Base-by-base conservation (phyloP, 1,284 basidiomycete genomes). In the Pseudozyma sp. region DNA sequence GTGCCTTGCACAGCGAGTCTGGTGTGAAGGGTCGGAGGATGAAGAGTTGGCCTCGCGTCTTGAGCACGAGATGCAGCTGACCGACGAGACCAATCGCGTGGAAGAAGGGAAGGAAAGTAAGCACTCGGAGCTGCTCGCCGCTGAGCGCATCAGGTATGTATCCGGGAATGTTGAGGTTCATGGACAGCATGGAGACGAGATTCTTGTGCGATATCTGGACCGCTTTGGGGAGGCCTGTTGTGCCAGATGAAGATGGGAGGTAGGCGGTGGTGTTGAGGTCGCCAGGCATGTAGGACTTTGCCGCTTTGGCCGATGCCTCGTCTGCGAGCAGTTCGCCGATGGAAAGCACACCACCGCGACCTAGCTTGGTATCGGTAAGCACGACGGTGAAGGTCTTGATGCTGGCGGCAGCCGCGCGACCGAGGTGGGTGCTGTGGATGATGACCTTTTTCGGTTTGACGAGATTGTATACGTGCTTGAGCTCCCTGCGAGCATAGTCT, bases 51-150 rank as follows among this genome's bases (percentile, higher is more conserved):
- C 64, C 72, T 29, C 53, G 54, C 45, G 46, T 34, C 6, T 47
- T 33, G 2, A 75, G 51, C 11, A 50, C 13, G 30, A 70, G 51
- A 33, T 63, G 62, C 7, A 75, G 49, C 40, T 62, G 57, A 34
- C 61, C 50, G 46, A 68, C 35, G 13, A 75, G 65, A 7, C 58
- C 75, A 24, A 71, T 64, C 1, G 64, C 75, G 39, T 77, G 72
- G 57, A 70, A 77, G 52, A 77, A 75, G 30, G 75, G 75, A n/a
- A 77, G 60, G 50, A 67, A 68, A 53, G 48, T 61, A 17, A 77
- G 58, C 48, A 55, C 48, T 9, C 68, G 63, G 0, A 58, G 14
- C 10, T 62, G 59, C 7, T 48, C 49, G 9, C 29, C 34, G 7
- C 30, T 35, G 24, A 51, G 49, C 6, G 30, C 16, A 0, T 62